These are phyloP conservation scores for Umbelopsis sp. DNA, from an alignment of 192 early-diverging fungal genomes.

Conservation along the genomic window DNA sequence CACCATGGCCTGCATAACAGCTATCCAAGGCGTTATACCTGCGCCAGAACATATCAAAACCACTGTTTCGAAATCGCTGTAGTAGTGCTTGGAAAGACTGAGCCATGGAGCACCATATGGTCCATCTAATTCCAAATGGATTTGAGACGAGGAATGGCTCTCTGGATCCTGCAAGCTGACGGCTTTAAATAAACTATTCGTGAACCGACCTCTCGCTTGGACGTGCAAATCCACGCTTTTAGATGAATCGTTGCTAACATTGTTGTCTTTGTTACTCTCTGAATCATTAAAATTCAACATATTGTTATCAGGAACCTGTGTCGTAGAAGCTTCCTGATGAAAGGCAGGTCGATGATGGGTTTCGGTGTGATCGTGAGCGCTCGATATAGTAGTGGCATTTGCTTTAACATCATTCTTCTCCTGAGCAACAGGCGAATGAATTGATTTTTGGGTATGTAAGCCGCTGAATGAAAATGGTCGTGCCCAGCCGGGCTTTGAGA, in stretches of 20 bases:
- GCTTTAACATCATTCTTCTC: not conserved
- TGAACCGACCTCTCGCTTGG: not conserved
- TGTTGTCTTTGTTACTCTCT: not conserved
- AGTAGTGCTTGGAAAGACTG: not conserved
- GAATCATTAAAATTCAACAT: not conserved
- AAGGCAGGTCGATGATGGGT: constrained; percentile 7
- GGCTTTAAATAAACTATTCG: not conserved
- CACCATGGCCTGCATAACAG: not conserved
- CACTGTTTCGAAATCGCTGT: constrained; percentile 2
- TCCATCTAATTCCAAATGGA: constrained; percentile 1
- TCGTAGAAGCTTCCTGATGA: constrained; percentile 10
- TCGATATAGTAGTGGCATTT: not conserved
- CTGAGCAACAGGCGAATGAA: too few species aligned
- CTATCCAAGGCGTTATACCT: constrained; percentile 11
- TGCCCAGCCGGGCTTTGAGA: not conserved
- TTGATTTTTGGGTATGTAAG: not conserved
- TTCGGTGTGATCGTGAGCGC: not conserved
- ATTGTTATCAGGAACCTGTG: not conserved
- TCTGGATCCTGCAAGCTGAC: not conserved
- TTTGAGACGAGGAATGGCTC: not conserved
- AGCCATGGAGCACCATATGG: constrained; percentile 13
- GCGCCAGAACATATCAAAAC: not conserved
- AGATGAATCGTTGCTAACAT: not conserved
- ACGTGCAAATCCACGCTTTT: not conserved
- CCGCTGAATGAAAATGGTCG: constrained; percentile 13